These are phyloP conservation scores for Starmerella geochares DNA, from an alignment of 805 yeast genomes.

Conservation along the genomic window DNA sequence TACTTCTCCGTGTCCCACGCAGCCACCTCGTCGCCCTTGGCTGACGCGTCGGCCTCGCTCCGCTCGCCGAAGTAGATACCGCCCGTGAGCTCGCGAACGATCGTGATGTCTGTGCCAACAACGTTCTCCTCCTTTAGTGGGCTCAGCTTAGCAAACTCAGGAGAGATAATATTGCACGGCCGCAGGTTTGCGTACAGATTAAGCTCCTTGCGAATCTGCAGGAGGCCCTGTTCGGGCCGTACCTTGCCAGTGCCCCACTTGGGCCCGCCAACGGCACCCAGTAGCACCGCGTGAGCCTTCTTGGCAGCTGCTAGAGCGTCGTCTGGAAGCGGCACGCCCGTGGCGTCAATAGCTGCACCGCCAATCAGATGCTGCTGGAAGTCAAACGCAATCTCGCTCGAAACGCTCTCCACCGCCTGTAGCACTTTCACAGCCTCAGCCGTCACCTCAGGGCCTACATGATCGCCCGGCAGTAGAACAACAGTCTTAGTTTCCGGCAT, in stretches of 20 bases:
- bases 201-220: slow-evolving; percentile 88
- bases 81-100: slow-evolving; percentile 94
- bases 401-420: slow-evolving; percentile 56
- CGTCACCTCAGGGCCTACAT: slow-evolving; percentile 85
- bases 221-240: slow-evolving; percentile 94
- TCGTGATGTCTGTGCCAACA: slow-evolving; percentile 81
- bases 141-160: slow-evolving; percentile 69
- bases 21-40: slow-evolving; percentile 34
- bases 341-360: slow-evolving; percentile 97
- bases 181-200: slow-evolving; percentile 91
- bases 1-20: slow-evolving; percentile 94
- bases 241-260: slow-evolving; percentile 97
- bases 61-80: slow-evolving; percentile 97
- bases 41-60: slow-evolving; percentile 78
- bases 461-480: slow-evolving; percentile 92
- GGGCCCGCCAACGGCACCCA: slow-evolving; percentile 99
- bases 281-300: slow-evolving; percentile 81
- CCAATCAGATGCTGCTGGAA: slow-evolving; percentile 84
- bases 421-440: slow-evolving; percentile 88
- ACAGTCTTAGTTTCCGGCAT: slow-evolving; percentile 45
- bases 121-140: slow-evolving; percentile 81
- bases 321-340: slow-evolving; percentile 84
- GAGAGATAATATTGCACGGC: slow-evolving; percentile 89
- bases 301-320: slow-evolving; percentile 75
- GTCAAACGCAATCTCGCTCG: slow-evolving; percentile 53